Percentiles rank a stretch among this genome's conserved stretches.
phyloP scores from a whole-genome alignment of 345 rosid genomes.

The Theobroma cacao region DNA sequence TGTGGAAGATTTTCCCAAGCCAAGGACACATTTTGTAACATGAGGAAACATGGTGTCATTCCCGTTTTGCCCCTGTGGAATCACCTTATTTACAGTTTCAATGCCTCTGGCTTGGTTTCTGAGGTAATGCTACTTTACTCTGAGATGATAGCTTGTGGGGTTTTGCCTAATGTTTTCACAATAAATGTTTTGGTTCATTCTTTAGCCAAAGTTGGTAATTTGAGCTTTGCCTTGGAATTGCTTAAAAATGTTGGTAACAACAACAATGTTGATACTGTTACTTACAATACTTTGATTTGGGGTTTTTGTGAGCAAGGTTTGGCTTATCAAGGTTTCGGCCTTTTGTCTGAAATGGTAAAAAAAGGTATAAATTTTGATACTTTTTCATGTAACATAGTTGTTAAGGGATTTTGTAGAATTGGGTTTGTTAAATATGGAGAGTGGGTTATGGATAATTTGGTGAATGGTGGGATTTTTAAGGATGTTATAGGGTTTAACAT shows the following conservation, averaged over 20 bases:
- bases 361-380: conserved; percentile 52
- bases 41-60: conserved; percentile 50
- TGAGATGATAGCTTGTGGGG: conserved; percentile 65
- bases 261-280: conserved; percentile 52
- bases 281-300: conserved; percentile 76
- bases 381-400: conserved; percentile 64
- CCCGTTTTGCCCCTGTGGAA: conserved; percentile 61
- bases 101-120: conserved; percentile 56
- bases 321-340: conserved; percentile 50
- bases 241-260: conserved; percentile 42
- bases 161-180: conserved; percentile 57
- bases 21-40: conserved; percentile 47
- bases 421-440: conserved; percentile 54
- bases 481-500: conserved; percentile 50
- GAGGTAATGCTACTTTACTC: conserved; percentile 64
- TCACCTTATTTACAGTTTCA: conserved; percentile 50
- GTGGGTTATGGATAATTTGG: conserved; percentile 50
- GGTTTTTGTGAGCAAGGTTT: conserved; percentile 73
- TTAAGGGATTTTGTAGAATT: conserved; percentile 71
- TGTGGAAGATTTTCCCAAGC: conserved; percentile 64
- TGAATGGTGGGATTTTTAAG: conserved; percentile 36
- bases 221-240: conserved; percentile 52
- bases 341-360: conserved; percentile 77
- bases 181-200: conserved; percentile 77
- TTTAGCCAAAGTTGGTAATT: conserved; percentile 64